Evolutionary conservation across 768 basidiomycete species (phyloP).

Genomic region (Tulasnella calospora): DNA sequence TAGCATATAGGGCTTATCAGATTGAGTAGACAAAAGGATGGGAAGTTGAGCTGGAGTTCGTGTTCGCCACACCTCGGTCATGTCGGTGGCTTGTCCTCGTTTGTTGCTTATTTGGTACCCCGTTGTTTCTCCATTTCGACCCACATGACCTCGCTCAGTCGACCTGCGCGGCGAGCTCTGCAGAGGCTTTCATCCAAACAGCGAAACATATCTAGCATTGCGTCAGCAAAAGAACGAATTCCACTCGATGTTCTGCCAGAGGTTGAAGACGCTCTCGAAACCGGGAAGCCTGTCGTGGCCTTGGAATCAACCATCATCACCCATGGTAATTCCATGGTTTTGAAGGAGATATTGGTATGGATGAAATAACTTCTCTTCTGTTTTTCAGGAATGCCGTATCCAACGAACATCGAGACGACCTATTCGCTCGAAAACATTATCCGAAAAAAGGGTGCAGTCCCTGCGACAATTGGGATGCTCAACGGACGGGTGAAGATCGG

Average conservation of each 20-base stretch:
- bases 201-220: not conserved
- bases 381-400: constrained; percentile 60
- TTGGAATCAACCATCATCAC: constrained; percentile 90
- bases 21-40: no score
- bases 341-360: not conserved
- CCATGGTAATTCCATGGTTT: constrained; percentile 47
- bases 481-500: constrained; percentile 84
- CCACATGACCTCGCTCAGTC: not conserved
- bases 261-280: constrained; percentile 69
- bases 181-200: not conserved
- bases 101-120: not conserved
- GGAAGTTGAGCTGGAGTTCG: not conserved
- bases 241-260: constrained; percentile 53
- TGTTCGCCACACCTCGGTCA: not conserved
- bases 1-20: no score
- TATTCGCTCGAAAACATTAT: constrained; percentile 68
- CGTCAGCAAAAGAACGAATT: not conserved
- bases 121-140: not conserved
- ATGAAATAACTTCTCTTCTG: no score
- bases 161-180: not conserved
- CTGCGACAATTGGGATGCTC: constrained; percentile 86
- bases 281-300: constrained; percentile 69
- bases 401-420: constrained; percentile 67
- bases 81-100: not conserved
- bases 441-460: constrained; percentile 67